Conservation (phyloP, 495 filamentous ascomycete species). For the Physcia stellaris region DNA sequence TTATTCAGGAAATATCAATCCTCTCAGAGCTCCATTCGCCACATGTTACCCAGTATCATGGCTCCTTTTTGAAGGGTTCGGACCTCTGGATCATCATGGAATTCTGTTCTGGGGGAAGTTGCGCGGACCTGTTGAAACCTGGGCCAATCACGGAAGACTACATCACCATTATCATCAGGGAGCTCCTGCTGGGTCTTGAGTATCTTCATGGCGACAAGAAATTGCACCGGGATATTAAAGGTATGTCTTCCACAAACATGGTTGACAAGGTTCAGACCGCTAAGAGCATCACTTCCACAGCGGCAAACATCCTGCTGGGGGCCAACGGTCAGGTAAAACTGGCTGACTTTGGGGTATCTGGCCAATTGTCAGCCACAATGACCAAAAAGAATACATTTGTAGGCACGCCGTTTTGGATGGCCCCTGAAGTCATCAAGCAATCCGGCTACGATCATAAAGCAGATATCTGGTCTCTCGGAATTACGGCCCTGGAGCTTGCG, state of each 20-base stretch:
- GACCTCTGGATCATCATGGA: slow-evolving; percentile 98
- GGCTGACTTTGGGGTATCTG: slow-evolving; percentile 94
- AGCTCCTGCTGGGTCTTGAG: slow-evolving; percentile 78
- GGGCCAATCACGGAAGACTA: slow-evolving; percentile 86
- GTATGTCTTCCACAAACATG: slow-evolving; percentile 26
- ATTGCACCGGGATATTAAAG: slow-evolving; percentile 93
- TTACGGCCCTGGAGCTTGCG: slow-evolving; percentile 87
- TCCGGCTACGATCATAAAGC: slow-evolving; percentile 98
- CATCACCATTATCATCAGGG: slow-evolving; percentile 84
- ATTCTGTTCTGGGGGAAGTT: slow-evolving; percentile 86
- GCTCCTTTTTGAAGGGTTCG: slow-evolving; percentile 87
- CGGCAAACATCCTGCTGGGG: slow-evolving; percentile 78
- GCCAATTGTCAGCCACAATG: slow-evolving; percentile 97
- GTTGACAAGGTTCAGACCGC: not conserved
- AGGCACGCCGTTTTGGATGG: slow-evolving; percentile 99
- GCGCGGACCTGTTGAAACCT: slow-evolving; percentile 81
- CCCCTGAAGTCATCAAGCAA: slow-evolving; percentile 96
- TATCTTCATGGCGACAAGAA: slow-evolving; percentile 94
- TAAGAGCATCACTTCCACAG: slow-evolving; percentile 30
- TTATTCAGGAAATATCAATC: slow-evolving; percentile 96
- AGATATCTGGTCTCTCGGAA: slow-evolving; percentile 98
- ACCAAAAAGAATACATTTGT: slow-evolving; percentile 99
- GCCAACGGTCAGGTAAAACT: slow-evolving; percentile 91
- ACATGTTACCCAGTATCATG: slow-evolving; percentile 93
- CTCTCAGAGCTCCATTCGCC: slow-evolving; percentile 86